phyloP scores from a whole-genome alignment of 768 basidiomycete species.

The Austroboletus eburneus region DNA sequence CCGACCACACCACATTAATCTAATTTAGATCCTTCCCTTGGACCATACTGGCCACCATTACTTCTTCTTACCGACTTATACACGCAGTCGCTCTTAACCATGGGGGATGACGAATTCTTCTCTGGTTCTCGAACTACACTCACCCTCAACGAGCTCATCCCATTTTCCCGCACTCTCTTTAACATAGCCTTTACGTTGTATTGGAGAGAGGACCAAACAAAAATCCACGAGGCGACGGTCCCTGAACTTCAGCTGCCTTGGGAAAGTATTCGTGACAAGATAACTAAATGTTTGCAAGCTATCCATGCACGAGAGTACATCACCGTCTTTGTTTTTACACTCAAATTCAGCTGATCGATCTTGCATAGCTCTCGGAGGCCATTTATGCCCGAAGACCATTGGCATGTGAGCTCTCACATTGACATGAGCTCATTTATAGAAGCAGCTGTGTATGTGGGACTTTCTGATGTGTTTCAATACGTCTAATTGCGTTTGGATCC shows the following conservation, averaged over 20 bases:
- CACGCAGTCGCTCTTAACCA: slow-evolving; percentile 77
- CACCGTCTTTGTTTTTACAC: slow-evolving; percentile 2
- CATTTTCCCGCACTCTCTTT: slow-evolving; percentile 72
- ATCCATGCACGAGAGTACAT: slow-evolving; percentile 90
- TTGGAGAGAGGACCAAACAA: slow-evolving; percentile 48
- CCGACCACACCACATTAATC: slow-evolving; percentile 3
- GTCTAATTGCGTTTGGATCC: background rate
- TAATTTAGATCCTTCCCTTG: slow-evolving; percentile 41
- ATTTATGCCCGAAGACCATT: slow-evolving; percentile 82
- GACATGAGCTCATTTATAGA: slow-evolving; percentile 75
- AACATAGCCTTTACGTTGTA: slow-evolving; percentile 82
- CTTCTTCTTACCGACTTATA: slow-evolving; percentile 81
- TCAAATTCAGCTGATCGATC: slow-evolving; percentile 4
- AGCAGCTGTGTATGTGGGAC: slow-evolving; percentile 67
- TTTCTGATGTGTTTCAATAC: background rate
- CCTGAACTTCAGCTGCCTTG: slow-evolving; percentile 43
- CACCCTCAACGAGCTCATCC: slow-evolving; percentile 71
- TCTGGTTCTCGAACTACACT: slow-evolving; percentile 69
- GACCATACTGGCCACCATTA: slow-evolving; percentile 58
- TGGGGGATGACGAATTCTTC: slow-evolving; percentile 98
- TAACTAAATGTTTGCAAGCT: slow-evolving; percentile 73
- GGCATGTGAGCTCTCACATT: slow-evolving; percentile 65
- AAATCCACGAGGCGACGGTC: slow-evolving; percentile 37
- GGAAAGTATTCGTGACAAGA: slow-evolving; percentile 69
- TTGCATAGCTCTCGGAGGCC: slow-evolving; percentile 67